Evolutionary conservation across 306 rosid genomes (phyloP).

Genomic region (Glycine tomentella): DNA sequence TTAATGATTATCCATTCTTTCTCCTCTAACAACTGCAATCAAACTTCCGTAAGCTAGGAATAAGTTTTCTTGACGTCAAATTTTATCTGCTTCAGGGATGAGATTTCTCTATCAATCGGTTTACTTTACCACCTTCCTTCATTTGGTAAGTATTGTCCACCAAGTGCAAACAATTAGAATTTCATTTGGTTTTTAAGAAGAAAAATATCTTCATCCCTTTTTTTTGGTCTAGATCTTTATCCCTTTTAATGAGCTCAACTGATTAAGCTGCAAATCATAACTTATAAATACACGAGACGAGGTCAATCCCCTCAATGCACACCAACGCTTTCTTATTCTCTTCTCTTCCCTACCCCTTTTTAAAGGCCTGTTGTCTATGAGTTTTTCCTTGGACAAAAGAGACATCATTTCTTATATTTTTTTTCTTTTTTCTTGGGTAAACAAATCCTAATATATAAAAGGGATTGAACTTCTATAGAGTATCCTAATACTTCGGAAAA

Average conservation of each 20-base stretch:
- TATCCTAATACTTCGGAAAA: background rate
- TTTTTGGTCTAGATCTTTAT: too few relatives aligned
- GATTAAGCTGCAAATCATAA: background rate
- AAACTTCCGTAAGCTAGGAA: too few relatives aligned
- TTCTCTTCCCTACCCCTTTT: background rate
- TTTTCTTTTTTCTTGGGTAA: background rate
- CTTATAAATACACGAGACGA: background rate
- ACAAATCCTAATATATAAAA: background rate
- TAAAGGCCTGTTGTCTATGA: background rate
- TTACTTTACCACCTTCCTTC: too few relatives aligned
- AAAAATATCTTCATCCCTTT: too few relatives aligned
- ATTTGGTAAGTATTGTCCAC: background rate
- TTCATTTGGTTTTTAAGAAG: background rate
- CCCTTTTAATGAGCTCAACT: background rate
- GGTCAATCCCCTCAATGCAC: background rate
- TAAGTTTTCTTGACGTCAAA: too few relatives aligned
- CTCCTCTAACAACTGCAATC: too few relatives aligned
- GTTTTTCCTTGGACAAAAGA: background rate
- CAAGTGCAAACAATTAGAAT: background rate
- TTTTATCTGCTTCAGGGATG: background rate
- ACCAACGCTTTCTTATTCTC: background rate
- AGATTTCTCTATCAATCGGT: background rate
- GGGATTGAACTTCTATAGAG: background rate
- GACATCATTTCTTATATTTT: background rate
- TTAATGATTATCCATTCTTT: too few relatives aligned